A percentile compares a stretch with the other conserved stretches of the same genome.
These are phyloP conservation scores for Umbelopsis sp. DNA, from an alignment of 371 early-diverging fungal genomes.

Conservation along the genomic window DNA sequence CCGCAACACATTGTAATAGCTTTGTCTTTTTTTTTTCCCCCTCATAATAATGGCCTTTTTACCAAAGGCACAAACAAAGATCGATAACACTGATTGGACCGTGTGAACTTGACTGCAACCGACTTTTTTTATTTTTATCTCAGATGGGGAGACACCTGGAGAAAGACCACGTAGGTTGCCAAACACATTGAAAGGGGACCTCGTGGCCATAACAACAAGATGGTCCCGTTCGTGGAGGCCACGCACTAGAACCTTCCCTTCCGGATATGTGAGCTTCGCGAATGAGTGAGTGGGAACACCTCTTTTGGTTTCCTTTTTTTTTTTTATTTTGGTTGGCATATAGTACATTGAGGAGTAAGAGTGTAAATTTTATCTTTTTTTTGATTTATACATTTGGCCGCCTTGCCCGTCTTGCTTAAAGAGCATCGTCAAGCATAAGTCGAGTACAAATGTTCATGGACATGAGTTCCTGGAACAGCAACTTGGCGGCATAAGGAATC, in stretches of 20 bases:
- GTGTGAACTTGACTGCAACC: not conserved
- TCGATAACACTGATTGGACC: not conserved
- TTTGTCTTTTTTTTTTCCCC: not conserved
- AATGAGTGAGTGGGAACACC: too few relatives aligned
- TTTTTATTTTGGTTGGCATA: too few relatives aligned
- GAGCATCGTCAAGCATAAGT: slow-evolving; percentile 52
- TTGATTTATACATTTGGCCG: too few relatives aligned
- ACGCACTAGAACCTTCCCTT: not conserved
- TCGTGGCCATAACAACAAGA: too few relatives aligned
- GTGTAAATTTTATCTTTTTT: too few relatives aligned
- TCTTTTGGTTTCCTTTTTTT: too few relatives aligned
- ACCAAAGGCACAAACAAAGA: too few relatives aligned
- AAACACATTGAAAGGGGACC: not conserved
- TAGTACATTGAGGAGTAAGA: too few relatives aligned
- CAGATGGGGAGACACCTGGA: too few relatives aligned
- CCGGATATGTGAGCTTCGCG: not conserved
- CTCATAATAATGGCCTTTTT: not conserved
- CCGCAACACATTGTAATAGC: not conserved
- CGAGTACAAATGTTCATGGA: slow-evolving; percentile 97
- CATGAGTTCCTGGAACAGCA: slow-evolving; percentile 97
- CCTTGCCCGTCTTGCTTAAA: slow-evolving; percentile 24
- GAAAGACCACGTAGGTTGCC: too few relatives aligned
- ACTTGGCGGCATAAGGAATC: slow-evolving; percentile 97
- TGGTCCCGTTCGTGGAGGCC: too few relatives aligned
- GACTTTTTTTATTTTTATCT: too few relatives aligned